A percentile compares a stretch with the other conserved stretches of the same genome.
phyloP scores from a whole-genome alignment of 2,329 filamentous ascomycete genomes.

The Penicillium palitans region DNA sequence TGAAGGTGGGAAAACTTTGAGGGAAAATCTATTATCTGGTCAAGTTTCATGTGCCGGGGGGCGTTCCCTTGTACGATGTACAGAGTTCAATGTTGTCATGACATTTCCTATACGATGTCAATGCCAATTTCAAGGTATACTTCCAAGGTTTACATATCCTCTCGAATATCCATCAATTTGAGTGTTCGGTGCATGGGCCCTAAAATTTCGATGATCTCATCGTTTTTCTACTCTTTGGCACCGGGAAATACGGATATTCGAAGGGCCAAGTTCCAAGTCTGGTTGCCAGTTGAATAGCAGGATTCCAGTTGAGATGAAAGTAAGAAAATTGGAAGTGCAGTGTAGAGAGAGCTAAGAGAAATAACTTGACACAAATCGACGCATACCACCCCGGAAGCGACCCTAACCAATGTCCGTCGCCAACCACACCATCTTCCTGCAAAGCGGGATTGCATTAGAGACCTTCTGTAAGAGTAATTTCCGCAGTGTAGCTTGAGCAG shows the following conservation, averaged over 20 bases:
- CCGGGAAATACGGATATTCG: background rate
- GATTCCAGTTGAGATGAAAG: background rate
- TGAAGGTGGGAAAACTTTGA: background rate
- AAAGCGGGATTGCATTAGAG: slow-evolving; percentile 6
- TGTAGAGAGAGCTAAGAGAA: slow-evolving; percentile 16
- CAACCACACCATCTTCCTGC: slow-evolving; percentile 29
- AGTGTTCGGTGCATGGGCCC: background rate
- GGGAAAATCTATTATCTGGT: background rate
- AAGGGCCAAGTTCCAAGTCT: background rate
- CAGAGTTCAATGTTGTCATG: slow-evolving; percentile 2
- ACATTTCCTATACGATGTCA: background rate
- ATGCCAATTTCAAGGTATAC: background rate
- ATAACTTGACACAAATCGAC: slow-evolving; percentile 35
- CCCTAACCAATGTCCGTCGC: slow-evolving; percentile 49
- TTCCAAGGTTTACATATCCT: background rate
- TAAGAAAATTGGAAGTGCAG: slow-evolving; percentile 11
- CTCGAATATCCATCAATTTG: background rate
- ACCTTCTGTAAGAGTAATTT: background rate
- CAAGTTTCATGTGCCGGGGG: background rate
- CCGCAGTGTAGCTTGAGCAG: slow-evolving; percentile 11
- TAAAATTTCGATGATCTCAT: slow-evolving; percentile 4
- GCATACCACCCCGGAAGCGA: slow-evolving; percentile 51
- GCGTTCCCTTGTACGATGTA: background rate
- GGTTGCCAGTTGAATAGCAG: background rate
- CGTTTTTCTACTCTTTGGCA: background rate